Base-by-base conservation (phyloP, 805 yeast species). In the Pachysolen tannophilus region DNA sequence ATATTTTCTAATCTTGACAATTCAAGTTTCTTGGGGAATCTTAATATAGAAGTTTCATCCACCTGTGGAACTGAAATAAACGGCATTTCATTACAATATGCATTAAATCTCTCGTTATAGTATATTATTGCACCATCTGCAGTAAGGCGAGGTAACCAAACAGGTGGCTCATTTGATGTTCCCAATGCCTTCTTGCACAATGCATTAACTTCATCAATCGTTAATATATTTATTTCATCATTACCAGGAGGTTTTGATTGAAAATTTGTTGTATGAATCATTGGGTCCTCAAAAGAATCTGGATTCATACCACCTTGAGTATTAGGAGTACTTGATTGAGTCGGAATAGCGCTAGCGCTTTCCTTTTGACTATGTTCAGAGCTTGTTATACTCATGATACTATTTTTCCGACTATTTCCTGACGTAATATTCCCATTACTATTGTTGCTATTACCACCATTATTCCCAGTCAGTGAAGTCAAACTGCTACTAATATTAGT, bases 101-200 rank as follows among this genome's bases (percentile, higher is more conserved):
- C 60, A 44, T 78, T 70, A 34, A 82, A 56, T 23, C 73, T 72
- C 21, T 75, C 69, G 46, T 78, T 75, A 53, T 73, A 77, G 54
- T 67, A 82, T 6, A 79, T 56, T 11, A 77, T 52, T 33, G 69
- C 69, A 15, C 76, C 80, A 34, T 65, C 68, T 9, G 64, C 61
- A 1, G 80, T 69, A n/a, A 70, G 56, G 32, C 70, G 66, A 0
- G 86, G 82, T 0, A 77, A 53, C 88, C 90, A 82, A 11, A 70
- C 53, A 0, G 75, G 72, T 3, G 56, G 36, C 11, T 11, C 33
- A 37, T 38, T 60, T 62, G 10, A 65, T 67, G 28, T 51, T 56
- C 8, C 48, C 55, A 17, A 50, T 39, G 20, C 26, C 6, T 28
- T 20, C 4, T 28, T 26, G 20, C 39, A 37, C 9, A 37, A 17